phyloP scores from a whole-genome alignment of 345 rosid species.

The Heritiera littoralis region DNA sequence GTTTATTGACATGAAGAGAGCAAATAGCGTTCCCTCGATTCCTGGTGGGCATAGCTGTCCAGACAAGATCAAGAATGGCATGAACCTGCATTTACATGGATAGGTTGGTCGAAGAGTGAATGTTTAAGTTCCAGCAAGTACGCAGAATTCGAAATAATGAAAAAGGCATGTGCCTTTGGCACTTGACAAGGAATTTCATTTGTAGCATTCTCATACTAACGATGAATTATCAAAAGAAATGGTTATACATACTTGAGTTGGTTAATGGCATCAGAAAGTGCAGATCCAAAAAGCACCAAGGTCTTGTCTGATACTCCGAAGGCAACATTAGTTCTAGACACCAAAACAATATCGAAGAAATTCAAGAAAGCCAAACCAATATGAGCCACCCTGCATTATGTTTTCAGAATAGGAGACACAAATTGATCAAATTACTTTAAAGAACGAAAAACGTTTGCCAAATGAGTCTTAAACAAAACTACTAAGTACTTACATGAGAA shows the following conservation, averaged over 20 bases:
- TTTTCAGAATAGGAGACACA: constrained; percentile 23
- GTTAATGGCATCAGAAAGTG: constrained; percentile 84
- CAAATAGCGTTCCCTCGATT: constrained; percentile 91
- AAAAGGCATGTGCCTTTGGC: background rate
- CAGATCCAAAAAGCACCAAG: constrained; percentile 90
- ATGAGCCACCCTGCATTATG: constrained; percentile 76
- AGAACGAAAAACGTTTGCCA: background rate
- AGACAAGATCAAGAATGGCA: constrained; percentile 95
- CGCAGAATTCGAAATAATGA: background rate
- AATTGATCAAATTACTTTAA: constrained; percentile 8
- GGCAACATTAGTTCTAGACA: constrained; percentile 55
- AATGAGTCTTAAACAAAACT: background rate
- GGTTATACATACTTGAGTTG: constrained; percentile 74
- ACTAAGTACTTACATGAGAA: constrained; percentile 62
- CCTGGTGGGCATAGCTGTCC: constrained; percentile 98
- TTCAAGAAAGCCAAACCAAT: constrained; percentile 61
- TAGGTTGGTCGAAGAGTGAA: background rate
- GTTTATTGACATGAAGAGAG: constrained; percentile 95
- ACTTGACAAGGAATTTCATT: background rate
- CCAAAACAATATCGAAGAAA: constrained; percentile 70
- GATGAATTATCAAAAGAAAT: constrained; percentile 13
- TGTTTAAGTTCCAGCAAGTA: background rate
- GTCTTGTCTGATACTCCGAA: constrained; percentile 80
- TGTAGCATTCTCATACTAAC: background rate
- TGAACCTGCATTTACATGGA: constrained; percentile 56